Percentiles rank a stretch among this genome's conserved stretches.
Evolutionary conservation across 805 yeast species (phyloP).

Genomic region (Brettanomyces bruxellensis): DNA sequence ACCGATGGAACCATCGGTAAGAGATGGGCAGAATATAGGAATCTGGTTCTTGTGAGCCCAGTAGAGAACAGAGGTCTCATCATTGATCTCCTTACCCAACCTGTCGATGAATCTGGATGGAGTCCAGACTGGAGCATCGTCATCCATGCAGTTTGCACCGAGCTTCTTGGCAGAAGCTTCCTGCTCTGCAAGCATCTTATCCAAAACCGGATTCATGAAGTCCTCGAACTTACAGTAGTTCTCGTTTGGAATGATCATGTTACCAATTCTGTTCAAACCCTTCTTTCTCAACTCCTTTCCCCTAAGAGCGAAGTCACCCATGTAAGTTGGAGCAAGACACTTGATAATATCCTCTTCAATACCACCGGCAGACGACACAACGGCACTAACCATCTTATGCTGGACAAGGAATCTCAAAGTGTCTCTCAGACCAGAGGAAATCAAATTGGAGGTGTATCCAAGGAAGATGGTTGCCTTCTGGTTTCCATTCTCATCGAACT

Average conservation of each 20-base stretch:
- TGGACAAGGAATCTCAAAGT: conserved; percentile 84
- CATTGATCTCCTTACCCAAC: conserved; percentile 89
- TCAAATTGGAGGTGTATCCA: conserved; percentile 95
- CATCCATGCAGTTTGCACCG: conserved; percentile 51
- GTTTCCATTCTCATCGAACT: conserved; percentile 65
- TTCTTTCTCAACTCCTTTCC: conserved; percentile 82
- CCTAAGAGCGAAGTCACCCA: conserved; percentile 81
- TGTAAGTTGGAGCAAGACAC: conserved; percentile 90
- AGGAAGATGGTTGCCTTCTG: conserved; percentile 87
- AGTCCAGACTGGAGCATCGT: conserved; percentile 77
- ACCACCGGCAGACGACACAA: conserved; percentile 98
- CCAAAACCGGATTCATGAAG: conserved; percentile 95
- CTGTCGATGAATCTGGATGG: conserved; percentile 91
- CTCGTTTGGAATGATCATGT: conserved; percentile 93
- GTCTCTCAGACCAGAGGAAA: conserved; percentile 89
- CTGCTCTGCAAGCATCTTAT: conserved; percentile 82
- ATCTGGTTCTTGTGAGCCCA: conserved; percentile 98
- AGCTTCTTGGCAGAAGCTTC: conserved; percentile 48
- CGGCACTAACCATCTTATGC: conserved; percentile 87
- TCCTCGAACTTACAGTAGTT: conserved; percentile 97
- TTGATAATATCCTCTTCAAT: conserved; percentile 96
- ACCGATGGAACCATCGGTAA: conserved; percentile 97
- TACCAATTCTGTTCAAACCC: conserved; percentile 98
- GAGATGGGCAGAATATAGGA: conserved; percentile 94
- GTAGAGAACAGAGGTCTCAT: conserved; percentile 86